These are phyloP conservation scores for Lachnellula hyalina DNA, from an alignment of 2,329 filamentous ascomycete species.

Conservation along the genomic window DNA sequence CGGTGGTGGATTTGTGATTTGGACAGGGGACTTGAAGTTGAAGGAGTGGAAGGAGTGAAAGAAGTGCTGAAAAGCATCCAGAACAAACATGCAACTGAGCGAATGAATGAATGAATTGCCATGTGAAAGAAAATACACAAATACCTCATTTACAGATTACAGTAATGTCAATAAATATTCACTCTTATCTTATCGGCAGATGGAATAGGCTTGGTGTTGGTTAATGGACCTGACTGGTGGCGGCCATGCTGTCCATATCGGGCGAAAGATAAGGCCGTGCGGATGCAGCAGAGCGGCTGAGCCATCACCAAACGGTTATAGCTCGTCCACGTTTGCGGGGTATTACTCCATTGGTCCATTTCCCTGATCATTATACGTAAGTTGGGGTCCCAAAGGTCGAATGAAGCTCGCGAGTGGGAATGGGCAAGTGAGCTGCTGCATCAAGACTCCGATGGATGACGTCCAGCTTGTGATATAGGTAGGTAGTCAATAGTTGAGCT, in stretches of 20 bases:
- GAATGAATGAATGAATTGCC: no score
- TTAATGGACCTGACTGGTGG: not conserved
- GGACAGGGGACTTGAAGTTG: not conserved
- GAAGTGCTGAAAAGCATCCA: not conserved
- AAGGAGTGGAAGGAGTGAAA: not conserved
- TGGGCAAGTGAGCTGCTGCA: not conserved
- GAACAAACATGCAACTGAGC: no score
- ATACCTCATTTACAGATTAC: no score
- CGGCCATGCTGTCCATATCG: constrained; percentile 2
- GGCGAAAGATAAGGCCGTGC: constrained; percentile 11
- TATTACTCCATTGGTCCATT: no score
- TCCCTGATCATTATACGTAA: no score
- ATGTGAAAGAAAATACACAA: no score
- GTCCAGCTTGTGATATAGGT: not conserved
- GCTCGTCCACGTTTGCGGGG: not conserved
- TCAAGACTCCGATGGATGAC: not conserved
- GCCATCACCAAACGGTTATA: not conserved
- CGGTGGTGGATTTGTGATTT: not conserved
- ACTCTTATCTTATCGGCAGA: not conserved
- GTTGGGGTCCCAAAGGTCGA: not conserved
- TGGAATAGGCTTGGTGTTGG: not conserved
- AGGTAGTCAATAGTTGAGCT: not conserved
- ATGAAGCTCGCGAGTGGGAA: not conserved
- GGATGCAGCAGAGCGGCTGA: not conserved
- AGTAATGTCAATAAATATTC: no score